Percentiles rank a stretch among this genome's conserved stretches.
These are phyloP conservation scores for Pulveroboletus ravenelii DNA, from an alignment of 768 basidiomycete genomes.

Conservation along the genomic window DNA sequence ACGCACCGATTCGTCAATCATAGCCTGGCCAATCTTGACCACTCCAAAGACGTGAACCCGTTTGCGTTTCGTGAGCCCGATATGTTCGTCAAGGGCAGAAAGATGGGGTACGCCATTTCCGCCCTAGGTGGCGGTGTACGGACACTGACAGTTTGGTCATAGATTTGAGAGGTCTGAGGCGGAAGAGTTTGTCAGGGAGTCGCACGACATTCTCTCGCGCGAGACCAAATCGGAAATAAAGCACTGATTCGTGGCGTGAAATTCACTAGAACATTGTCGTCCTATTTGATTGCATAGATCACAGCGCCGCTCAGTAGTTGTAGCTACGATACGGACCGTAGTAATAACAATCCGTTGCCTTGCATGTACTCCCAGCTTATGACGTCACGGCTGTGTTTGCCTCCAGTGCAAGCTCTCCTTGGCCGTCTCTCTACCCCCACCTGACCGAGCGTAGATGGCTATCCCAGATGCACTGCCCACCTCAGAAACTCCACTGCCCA, in stretches of 20 bases:
- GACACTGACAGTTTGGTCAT: conserved; percentile 15
- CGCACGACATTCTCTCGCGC: conserved; percentile 49
- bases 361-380: background rate
- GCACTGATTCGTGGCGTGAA: conserved; percentile 14
- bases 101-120: conserved; percentile 53
- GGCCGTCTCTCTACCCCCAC: background rate
- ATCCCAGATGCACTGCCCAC: background rate
- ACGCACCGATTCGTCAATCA: conserved; percentile 97
- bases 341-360: conserved; percentile 2
- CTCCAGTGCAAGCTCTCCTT: background rate
- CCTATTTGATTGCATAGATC: conserved; percentile 11
- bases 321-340: background rate
- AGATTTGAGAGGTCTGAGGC: conserved; percentile 70
- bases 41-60: conserved; percentile 77
- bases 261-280: conserved; percentile 2
- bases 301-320: conserved; percentile 21
- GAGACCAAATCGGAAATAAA: conserved; percentile 25
- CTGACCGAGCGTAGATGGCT: conserved; percentile 10
- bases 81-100: conserved; percentile 77
- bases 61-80: conserved; percentile 86
- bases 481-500: background rate
- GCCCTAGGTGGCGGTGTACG: conserved; percentile 1
- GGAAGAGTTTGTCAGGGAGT: conserved; percentile 58
- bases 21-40: conserved; percentile 82
- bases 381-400: conserved; percentile 24